Evolutionary conservation across 805 yeast genomes (phyloP), one percentile per base, ranked within the genome.

Genomic region (Saturnispora kantuleensis): DNA sequence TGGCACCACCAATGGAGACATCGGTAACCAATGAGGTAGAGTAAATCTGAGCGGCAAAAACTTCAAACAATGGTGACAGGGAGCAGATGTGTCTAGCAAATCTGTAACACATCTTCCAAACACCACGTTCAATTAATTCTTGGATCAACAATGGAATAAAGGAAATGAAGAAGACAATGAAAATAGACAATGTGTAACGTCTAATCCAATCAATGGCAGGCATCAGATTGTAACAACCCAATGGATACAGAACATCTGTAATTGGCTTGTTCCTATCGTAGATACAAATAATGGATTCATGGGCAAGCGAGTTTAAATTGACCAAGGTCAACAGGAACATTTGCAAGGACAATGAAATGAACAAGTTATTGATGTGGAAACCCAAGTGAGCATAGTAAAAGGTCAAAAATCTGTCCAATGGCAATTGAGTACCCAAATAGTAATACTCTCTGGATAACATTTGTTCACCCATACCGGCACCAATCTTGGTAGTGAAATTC

Each of bases 391-490:
- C 94, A 64, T 81, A 84, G 68, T 81, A 84, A 70, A 84, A 84
- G 9, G 90, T 80, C 51, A 84, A 71, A 71, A 84, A 81, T 65
- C 90, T 74, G 61, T 84, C 90, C 56, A 84, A 65, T 37, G 90
- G 93, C 50, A 84, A 67, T 58, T 80, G 88, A 33, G 90, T 80
- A 57, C 90, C 87, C 63, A 84, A 64, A 63, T 83, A 82, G 65
- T 79, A 84, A 62, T 84, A 84, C 62, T 84, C 94, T 67, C 94
- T 74, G 26, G 89, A 82, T 49, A 84, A 68, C 80, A 84, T 81
- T 63, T 84, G 94, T 65, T 84, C 94, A 63, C 93, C 93, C 94
- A 84, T 84, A 66, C 94, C 94, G 53, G 93, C 89, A 65, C 94
- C 94, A 73, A 84, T 83, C 66, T 84, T 84, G 35, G 89, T 83